These are phyloP conservation scores for Leavenworthia alabamica DNA, from an alignment of 345 rosid genomes.

Conservation along the genomic window DNA sequence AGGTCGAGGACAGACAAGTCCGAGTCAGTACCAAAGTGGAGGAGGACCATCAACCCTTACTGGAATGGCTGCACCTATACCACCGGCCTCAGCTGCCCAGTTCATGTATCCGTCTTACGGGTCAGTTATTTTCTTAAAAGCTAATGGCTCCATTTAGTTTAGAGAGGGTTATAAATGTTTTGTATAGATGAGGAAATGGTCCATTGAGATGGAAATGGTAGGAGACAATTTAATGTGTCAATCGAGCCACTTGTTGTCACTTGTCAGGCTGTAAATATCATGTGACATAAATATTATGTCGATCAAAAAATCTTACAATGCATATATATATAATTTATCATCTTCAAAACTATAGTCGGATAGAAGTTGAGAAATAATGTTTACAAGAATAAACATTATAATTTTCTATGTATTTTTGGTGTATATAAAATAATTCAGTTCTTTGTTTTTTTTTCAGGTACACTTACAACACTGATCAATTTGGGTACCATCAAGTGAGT, in stretches of 20 bases:
- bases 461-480: conserved; percentile 52
- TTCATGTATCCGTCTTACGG: conserved; percentile 34
- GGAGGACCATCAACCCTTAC: conserved; percentile 44
- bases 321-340: background rate
- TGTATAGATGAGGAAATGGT: conserved; percentile 10
- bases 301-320: background rate
- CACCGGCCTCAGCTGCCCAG: conserved; percentile 45
- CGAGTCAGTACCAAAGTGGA: conserved; percentile 45
- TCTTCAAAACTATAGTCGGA: background rate
- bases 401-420: background rate
- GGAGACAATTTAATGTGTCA: conserved; percentile 31
- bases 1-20: conserved; percentile 66
- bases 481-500: conserved; percentile 72
- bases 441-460: conserved; percentile 57
- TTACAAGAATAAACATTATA: too few species aligned
- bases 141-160: background rate
- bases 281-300: conserved; percentile 3
- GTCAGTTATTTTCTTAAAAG: background rate
- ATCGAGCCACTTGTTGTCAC: conserved; percentile 32
- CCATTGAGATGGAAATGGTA: conserved; percentile 19
- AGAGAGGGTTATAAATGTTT: conserved; percentile 16
- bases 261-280: conserved; percentile 34
- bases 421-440: conserved; percentile 7
- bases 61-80: conserved; percentile 43
- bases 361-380: conserved; percentile 3